Conservation (phyloP, 495 filamentous ascomycete species). For the Penicillium parvum region DNA sequence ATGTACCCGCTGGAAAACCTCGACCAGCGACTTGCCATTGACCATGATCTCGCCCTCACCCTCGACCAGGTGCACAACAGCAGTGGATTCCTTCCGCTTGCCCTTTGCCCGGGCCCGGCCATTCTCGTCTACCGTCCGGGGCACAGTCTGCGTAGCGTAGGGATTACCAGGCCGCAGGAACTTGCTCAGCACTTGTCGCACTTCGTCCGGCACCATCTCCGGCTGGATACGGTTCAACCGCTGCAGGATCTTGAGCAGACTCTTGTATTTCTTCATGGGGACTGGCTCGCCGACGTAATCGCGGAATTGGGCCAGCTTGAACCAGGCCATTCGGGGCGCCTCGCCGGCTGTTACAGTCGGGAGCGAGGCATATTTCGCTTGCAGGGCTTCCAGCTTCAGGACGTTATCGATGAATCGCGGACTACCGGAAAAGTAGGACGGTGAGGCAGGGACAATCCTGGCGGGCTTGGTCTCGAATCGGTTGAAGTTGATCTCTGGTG, state of each 20-base stretch:
- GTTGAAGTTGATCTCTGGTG: conserved; percentile 44
- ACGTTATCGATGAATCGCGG: conserved; percentile 83
- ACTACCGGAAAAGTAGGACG: conserved; percentile 87
- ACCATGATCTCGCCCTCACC: conserved; percentile 84
- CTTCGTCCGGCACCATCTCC: conserved; percentile 63
- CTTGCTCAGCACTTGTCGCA: conserved; percentile 54
- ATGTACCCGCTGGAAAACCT: conserved; percentile 80
- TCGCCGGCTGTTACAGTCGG: conserved; percentile 60
- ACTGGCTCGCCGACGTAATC: conserved; percentile 70
- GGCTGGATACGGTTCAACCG: conserved; percentile 84
- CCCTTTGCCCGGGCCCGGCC: conserved; percentile 76
- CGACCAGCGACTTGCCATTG: conserved; percentile 77
- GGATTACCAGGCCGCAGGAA: conserved; percentile 77
- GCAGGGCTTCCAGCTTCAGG: conserved; percentile 64
- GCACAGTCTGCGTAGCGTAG: conserved; percentile 53
- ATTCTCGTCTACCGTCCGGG: conserved; percentile 59
- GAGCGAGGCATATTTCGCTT: conserved; percentile 64
- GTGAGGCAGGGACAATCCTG: conserved; percentile 76
- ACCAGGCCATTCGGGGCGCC: conserved; percentile 79
- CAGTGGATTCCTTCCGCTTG: conserved; percentile 77
- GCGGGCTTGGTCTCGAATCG: conserved; percentile 37
- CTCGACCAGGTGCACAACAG: conserved; percentile 82
- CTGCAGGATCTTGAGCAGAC: conserved; percentile 68
- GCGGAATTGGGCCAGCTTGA: conserved; percentile 70
- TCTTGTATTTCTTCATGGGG: conserved; percentile 71